Conservation (phyloP, 495 filamentous ascomycete species). For the Platismatia glauca region DNA sequence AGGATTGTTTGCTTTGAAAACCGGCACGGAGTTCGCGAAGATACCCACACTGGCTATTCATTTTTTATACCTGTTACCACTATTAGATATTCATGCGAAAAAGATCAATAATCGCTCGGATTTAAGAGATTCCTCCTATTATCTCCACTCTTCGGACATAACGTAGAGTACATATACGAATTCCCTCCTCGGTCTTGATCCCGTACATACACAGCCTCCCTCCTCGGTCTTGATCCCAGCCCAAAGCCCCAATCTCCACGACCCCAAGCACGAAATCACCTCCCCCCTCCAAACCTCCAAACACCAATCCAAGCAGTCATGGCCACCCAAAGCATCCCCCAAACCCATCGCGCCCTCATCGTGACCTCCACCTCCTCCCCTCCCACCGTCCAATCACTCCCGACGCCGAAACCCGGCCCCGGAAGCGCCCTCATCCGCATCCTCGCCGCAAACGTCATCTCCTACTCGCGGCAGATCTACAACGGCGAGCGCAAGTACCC, state of each 20-base stretch:
- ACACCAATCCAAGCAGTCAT: conserved; percentile 1
- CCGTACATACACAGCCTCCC: not conserved
- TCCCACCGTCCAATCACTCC: conserved; percentile 17
- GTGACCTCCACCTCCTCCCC: conserved; percentile 8
- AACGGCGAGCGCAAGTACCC: conserved; percentile 19
- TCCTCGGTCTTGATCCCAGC: not conserved
- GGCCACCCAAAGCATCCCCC: conserved; percentile 7
- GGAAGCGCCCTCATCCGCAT: conserved; percentile 24
- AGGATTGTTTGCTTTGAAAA: not conserved
- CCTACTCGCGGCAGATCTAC: conserved; percentile 23
- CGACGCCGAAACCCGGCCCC: conserved; percentile 19
- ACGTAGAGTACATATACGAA: not conserved
- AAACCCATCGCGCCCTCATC: conserved; percentile 23
- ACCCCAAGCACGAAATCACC: not conserved
- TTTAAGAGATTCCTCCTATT: not conserved
- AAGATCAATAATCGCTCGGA: not conserved
- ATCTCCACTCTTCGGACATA: no score
- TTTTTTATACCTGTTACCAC: not conserved
- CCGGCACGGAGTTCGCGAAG: not conserved
- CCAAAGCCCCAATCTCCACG: not conserved
- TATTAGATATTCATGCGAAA: not conserved
- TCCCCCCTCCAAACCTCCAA: not conserved
- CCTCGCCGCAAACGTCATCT: conserved; percentile 19
- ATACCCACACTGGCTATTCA: not conserved
- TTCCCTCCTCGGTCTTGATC: not conserved